Percentiles rank a stretch among this genome's conserved stretches.
These are phyloP conservation scores for Protea cynaroides DNA, from an alignment of 164 flowering plant genomes.

Conservation along the genomic window DNA sequence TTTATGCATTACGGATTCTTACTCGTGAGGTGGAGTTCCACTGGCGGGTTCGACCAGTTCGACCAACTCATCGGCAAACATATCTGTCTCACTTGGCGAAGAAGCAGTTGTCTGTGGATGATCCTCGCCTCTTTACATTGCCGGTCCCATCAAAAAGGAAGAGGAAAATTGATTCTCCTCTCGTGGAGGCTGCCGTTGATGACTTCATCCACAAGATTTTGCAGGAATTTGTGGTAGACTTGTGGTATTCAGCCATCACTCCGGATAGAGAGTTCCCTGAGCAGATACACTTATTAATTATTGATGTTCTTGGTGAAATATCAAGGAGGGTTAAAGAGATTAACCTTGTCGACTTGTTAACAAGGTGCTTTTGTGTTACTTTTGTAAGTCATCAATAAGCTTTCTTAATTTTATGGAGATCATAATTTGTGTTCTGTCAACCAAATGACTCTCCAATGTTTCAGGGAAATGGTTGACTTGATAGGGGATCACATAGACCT, in stretches of 20 bases:
- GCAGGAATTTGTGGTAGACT: conserved; percentile 76
- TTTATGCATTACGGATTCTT: conserved; percentile 50
- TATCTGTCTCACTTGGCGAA: conserved; percentile 71
- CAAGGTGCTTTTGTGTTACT: conserved; percentile 53
- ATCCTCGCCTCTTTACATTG: conserved; percentile 55
- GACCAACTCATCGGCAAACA: conserved; percentile 23
- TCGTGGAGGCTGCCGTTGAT: conserved; percentile 74
- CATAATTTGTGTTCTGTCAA: conserved; percentile 9
- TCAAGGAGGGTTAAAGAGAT: conserved; percentile 72
- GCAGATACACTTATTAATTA: conserved; percentile 51
- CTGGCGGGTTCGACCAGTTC: conserved; percentile 45
- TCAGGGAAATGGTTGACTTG: conserved; percentile 84
- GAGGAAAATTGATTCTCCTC: conserved; percentile 79
- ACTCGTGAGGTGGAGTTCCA: conserved; percentile 66
- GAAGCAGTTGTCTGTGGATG: conserved; percentile 72
- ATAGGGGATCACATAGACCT: conserved; percentile 85
- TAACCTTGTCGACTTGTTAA: conserved; percentile 89
- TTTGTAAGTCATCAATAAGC: conserved; percentile 23
- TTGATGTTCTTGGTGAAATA: conserved; percentile 83
- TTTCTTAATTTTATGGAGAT: conserved; percentile 10
- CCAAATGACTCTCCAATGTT: conserved; percentile 17
- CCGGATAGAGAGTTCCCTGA: conserved; percentile 87
- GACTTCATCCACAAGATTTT: conserved; percentile 67
- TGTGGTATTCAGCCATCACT: conserved; percentile 91
- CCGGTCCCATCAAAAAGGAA: conserved; percentile 59